Conservation (phyloP, 352 stramenopile species). For the Plasmopara halstedii region DNA sequence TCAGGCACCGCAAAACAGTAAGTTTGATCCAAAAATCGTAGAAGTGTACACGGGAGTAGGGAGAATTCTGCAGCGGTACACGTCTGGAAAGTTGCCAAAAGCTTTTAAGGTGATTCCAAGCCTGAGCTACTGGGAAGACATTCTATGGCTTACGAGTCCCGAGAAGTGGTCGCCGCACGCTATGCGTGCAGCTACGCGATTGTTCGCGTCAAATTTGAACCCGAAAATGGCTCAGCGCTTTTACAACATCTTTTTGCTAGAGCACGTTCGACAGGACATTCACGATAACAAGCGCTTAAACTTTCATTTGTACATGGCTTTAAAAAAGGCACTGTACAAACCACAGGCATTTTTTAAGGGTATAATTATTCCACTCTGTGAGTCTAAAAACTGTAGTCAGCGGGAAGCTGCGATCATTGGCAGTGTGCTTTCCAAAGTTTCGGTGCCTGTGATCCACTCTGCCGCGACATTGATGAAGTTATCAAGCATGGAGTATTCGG, state of each 20-base stretch:
- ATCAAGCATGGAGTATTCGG: constrained; percentile 94
- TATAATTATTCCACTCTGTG: constrained; percentile 96
- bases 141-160: constrained; percentile 95
- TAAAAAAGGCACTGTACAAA: constrained; percentile 99
- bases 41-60: constrained; percentile 98
- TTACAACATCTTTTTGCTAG: constrained; percentile 97
- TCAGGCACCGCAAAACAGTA: constrained; percentile 35
- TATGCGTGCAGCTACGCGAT: constrained; percentile 94
- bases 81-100: constrained; percentile 98
- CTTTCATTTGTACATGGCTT: constrained; percentile 98
- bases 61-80: constrained; percentile 96
- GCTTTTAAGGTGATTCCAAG: constrained; percentile 99
- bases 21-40: constrained; percentile 93
- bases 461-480: constrained; percentile 99
- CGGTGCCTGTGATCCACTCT: constrained; percentile 97
- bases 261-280: constrained; percentile 96
- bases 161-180: constrained; percentile 98
- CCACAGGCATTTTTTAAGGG: constrained; percentile 99
- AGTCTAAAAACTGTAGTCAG: constrained; percentile 92
- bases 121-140: constrained; percentile 98
- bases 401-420: constrained; percentile 97
- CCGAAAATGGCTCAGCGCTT: constrained; percentile 99
- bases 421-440: constrained; percentile 96
- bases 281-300: constrained; percentile 96
- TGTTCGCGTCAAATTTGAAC: constrained; percentile 99